These are phyloP conservation scores for Eremochloa ophiuroides DNA, from an alignment of 176 grass and related monocot species.

Conservation along the genomic window DNA sequence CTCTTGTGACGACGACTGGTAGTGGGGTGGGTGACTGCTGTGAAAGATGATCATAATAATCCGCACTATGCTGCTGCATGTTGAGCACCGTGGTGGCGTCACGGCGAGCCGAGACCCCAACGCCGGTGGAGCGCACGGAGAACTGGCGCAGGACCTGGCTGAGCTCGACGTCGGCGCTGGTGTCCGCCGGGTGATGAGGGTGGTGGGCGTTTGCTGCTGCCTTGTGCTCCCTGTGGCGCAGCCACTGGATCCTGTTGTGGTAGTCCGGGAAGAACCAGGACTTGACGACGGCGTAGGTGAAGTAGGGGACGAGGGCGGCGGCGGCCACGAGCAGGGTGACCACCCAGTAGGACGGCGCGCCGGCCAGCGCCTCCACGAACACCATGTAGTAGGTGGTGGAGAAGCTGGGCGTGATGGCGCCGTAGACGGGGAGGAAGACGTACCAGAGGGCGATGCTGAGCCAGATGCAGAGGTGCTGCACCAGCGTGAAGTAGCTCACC, in stretches of 20 bases:
- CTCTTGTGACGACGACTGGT: background rate
- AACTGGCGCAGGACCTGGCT: conserved; percentile 62
- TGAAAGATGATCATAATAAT: no score
- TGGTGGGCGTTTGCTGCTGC: no score
- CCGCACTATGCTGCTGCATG: conserved; percentile 27
- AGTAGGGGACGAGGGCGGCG: conserved; percentile 64
- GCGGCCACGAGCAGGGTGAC: conserved; percentile 47
- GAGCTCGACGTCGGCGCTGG: conserved; percentile 41
- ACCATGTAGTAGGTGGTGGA: conserved; percentile 60
- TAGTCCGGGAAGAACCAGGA: conserved; percentile 73
- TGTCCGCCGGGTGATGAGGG: conserved; percentile 37
- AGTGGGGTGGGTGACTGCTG: background rate
- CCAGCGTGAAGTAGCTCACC: conserved; percentile 67
- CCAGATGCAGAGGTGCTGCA: conserved; percentile 86
- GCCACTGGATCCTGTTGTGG: conserved; percentile 77
- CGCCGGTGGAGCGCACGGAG: conserved; percentile 65
- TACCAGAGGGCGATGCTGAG: conserved; percentile 69
- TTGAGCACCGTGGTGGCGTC: conserved; percentile 41
- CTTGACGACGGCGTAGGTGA: conserved; percentile 40
- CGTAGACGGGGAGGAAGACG: conserved; percentile 70
- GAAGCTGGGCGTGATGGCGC: conserved; percentile 57
- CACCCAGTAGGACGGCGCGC: conserved; percentile 64
- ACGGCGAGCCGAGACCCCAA: conserved; percentile 69
- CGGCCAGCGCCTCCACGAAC: conserved; percentile 47
- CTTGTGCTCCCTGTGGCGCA: conserved; percentile 43